phyloP scores from a whole-genome alignment of 352 stramenopile genomes.

The Phytophthora pini region DNA sequence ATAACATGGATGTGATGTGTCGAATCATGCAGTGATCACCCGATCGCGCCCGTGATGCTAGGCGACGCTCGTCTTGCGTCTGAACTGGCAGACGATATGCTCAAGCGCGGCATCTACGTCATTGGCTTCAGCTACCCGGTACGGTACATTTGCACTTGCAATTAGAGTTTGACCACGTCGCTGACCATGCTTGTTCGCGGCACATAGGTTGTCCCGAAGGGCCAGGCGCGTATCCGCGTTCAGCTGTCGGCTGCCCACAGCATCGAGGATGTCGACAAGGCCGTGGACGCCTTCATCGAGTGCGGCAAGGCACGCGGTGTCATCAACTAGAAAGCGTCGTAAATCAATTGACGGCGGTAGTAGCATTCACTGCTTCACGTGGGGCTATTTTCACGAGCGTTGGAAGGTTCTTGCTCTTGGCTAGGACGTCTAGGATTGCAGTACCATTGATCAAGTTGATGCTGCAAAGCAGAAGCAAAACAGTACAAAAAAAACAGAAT shows the following conservation, averaged over 20 bases:
- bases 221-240: conserved; percentile 92
- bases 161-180: neutral
- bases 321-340: conserved; percentile 48
- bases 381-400: conserved; percentile 56
- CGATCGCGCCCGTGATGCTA: conserved; percentile 93
- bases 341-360: conserved; percentile 18
- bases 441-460: conserved; percentile 56
- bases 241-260: conserved; percentile 93
- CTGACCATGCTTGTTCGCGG: conserved; percentile 4
- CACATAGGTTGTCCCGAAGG: conserved; percentile 89
- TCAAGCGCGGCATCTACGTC: conserved; percentile 94
- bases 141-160: conserved; percentile 3
- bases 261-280: conserved; percentile 91
- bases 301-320: conserved; percentile 85
- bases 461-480: conserved; percentile 24
- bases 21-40: conserved; percentile 69
- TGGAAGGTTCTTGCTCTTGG: conserved; percentile 58
- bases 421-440: conserved; percentile 48
- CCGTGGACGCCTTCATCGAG: conserved; percentile 93
- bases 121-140: conserved; percentile 96
- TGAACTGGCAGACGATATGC: conserved; percentile 92
- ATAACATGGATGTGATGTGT: conserved; percentile 12
- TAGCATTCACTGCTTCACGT: conserved; percentile 18
- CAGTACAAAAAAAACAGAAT: conserved; percentile 21
- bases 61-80: conserved; percentile 91